phyloP scores from a whole-genome alignment of 2,329 filamentous ascomycete genomes.

The Cordyceps sp. region DNA sequence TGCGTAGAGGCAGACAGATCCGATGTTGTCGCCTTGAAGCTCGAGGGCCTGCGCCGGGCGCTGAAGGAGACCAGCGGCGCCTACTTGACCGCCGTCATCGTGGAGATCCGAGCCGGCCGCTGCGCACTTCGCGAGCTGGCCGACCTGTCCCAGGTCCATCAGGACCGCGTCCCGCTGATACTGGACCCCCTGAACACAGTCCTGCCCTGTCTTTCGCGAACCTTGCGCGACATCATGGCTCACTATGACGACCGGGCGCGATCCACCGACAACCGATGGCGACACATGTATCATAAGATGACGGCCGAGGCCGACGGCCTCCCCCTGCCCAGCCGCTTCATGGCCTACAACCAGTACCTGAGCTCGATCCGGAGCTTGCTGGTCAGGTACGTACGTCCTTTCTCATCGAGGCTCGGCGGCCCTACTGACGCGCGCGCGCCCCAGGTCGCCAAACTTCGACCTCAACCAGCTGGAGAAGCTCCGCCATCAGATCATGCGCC shows the following conservation, averaged over 20 bases:
- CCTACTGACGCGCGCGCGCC: not conserved
- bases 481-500: constrained; percentile 28
- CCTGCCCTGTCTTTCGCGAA: constrained; percentile 35
- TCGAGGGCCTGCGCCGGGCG: constrained; percentile 30
- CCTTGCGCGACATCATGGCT: constrained; percentile 32
- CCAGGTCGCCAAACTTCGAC: constrained; percentile 32
- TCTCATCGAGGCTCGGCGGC: not conserved
- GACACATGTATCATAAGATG: constrained; percentile 40
- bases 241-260: constrained; percentile 33
- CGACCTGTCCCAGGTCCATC: constrained; percentile 35
- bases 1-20: constrained; percentile 36
- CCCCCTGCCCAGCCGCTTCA: constrained; percentile 33
- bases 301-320: constrained; percentile 33
- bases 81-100: constrained; percentile 29
- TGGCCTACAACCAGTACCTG: constrained; percentile 39
- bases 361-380: constrained; percentile 31
- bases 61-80: constrained; percentile 26
- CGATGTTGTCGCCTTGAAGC: constrained; percentile 26
- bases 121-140: constrained; percentile 35
- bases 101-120: constrained; percentile 26
- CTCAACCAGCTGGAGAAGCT: constrained; percentile 34
- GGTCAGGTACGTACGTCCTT: constrained; percentile 22
- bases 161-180: constrained; percentile 30
- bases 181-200: constrained; percentile 38
- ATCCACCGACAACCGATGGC: constrained; percentile 34